A percentile compares a stretch with the other conserved stretches of the same genome.
These are phyloP conservation scores for Colletotrichum shisoi DNA, from an alignment of 2,329 filamentous ascomycete genomes.

Conservation along the genomic window DNA sequence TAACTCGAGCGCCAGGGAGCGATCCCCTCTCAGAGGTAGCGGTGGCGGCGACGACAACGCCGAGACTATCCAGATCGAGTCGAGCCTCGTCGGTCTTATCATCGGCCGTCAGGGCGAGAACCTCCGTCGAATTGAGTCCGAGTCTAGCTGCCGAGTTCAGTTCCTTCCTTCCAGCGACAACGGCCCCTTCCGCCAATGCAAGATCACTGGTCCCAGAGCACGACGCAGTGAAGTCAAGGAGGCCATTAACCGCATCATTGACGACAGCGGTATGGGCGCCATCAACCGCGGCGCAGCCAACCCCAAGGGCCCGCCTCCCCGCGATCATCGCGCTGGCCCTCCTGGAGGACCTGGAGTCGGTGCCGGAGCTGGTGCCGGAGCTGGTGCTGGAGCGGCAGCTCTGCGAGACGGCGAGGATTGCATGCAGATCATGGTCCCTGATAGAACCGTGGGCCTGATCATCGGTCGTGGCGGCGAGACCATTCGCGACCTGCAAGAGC, in stretches of 20 bases:
- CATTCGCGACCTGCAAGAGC: conserved; percentile 89
- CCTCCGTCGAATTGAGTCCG: conserved; percentile 80
- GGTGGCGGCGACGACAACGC: conserved; percentile 70
- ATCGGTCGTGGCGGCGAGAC: conserved; percentile 94
- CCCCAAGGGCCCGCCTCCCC: conserved; percentile 48
- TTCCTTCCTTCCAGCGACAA: conserved; percentile 81
- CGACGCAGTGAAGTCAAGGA: conserved; percentile 79
- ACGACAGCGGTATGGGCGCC: conserved; percentile 72
- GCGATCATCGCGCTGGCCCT: conserved; percentile 47
- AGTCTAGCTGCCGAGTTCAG: conserved; percentile 84
- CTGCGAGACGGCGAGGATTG: conserved; percentile 83
- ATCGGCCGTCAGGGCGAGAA: conserved; percentile 93
- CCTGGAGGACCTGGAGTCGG: conserved; percentile 45
- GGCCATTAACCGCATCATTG: conserved; percentile 87
- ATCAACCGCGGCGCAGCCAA: conserved; percentile 55
- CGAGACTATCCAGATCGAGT: conserved; percentile 87
- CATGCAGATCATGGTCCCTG: conserved; percentile 93
- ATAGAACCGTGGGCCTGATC: conserved; percentile 89
- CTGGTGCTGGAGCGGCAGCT: conserved; percentile 49
- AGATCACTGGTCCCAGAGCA: conserved; percentile 77
- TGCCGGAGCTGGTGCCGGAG: conserved; percentile 45
- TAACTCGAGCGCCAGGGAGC: conserved; percentile 62
- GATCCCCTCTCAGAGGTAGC: conserved; percentile 63
- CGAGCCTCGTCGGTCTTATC: conserved; percentile 85
- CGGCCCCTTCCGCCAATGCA: conserved; percentile 80